Evolutionary conservation across 2,329 filamentous ascomycete species (phyloP).

Genomic region (Beauveria sp.): DNA sequence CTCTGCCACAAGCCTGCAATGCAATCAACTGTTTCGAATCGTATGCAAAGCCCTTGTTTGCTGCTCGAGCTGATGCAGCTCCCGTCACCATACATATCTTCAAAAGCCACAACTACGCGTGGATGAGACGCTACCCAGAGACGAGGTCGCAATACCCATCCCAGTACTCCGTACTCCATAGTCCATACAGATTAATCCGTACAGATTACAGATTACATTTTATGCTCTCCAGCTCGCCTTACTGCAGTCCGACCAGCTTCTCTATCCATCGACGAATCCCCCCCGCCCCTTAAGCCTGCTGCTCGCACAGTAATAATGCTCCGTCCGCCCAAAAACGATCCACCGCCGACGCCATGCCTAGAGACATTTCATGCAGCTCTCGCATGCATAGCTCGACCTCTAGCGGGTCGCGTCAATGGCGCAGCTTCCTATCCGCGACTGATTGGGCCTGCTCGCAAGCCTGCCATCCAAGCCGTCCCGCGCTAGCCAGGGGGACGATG

Average conservation of each 20-base stretch:
- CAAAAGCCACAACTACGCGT: constrained; percentile 6
- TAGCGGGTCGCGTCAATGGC: constrained; percentile 5
- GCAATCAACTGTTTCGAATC: not conserved
- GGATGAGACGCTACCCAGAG: not conserved
- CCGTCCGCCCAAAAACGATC: constrained; percentile 1
- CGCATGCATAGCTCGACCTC: constrained; percentile 8
- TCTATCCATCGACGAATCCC: not conserved
- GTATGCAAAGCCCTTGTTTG: not conserved
- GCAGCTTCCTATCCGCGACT: not conserved
- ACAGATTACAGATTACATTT: no score
- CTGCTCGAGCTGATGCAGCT: not conserved
- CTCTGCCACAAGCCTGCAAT: not conserved
- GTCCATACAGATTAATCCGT: no score
- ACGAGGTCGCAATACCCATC: not conserved
- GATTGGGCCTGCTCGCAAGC: constrained; percentile 2
- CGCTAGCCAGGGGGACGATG: constrained; percentile 8
- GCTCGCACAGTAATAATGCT: constrained; percentile 2
- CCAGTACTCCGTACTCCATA: no score
- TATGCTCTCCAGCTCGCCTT: not conserved
- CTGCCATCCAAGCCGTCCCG: not conserved
- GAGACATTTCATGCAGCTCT: constrained; percentile 10
- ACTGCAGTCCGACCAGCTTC: not conserved
- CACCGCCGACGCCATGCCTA: constrained; percentile 6
- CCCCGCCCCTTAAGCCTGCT: not conserved
- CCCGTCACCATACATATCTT: not conserved